A percentile compares a stretch with the other conserved stretches of the same genome.
Conservation (phyloP, 148 eudicot genomes). For the Vaccinium darrowii region DNA sequence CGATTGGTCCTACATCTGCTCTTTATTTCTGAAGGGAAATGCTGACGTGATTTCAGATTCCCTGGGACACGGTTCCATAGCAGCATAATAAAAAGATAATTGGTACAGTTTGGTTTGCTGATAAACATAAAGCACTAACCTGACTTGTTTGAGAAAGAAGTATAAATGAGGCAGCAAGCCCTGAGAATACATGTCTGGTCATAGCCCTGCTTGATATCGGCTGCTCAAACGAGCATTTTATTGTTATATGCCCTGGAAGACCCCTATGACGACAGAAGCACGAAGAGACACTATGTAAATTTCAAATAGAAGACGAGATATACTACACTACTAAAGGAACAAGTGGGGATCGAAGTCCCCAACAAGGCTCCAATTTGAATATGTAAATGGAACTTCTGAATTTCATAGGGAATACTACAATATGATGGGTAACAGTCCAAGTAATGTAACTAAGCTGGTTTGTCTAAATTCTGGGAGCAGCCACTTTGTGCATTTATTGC, state of each 20-base stretch:
- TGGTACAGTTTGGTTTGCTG: not conserved
- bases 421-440: not conserved
- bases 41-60: not conserved
- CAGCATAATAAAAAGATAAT: not conserved
- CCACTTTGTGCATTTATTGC: no score
- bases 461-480: not conserved
- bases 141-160: constrained; percentile 59
- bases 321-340: not conserved
- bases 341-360: not conserved
- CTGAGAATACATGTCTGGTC: constrained; percentile 56
- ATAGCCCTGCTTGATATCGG: constrained; percentile 33
- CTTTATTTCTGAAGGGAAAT: not conserved
- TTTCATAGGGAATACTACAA: not conserved
- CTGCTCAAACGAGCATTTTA: constrained; percentile 46
- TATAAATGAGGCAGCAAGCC: constrained; percentile 66
- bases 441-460: not conserved
- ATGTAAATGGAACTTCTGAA: constrained; percentile 4
- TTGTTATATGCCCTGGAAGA: constrained; percentile 24
- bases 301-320: not conserved
- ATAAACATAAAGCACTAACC: constrained; percentile 48
- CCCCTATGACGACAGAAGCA: constrained; percentile 33
- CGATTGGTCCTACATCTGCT: not conserved
- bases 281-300: not conserved
- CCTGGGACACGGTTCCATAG: not conserved
- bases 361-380: not conserved